Percentiles rank a stretch among this genome's conserved stretches.
Conservation (phyloP, 805 yeast genomes). For the Wickerhamomyces queroliae region DNA sequence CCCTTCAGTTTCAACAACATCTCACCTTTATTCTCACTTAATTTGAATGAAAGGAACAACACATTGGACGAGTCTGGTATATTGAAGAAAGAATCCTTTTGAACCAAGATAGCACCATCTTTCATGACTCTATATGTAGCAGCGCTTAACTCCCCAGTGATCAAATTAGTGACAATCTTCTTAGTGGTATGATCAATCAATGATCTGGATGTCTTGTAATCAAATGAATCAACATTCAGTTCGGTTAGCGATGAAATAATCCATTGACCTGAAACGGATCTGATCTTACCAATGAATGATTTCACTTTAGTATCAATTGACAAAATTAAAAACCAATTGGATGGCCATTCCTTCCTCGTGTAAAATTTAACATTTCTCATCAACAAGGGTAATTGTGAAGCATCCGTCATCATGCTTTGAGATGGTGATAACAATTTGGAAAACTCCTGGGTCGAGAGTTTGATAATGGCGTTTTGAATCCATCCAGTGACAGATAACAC, state of each 20-base stretch:
- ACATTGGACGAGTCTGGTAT: slow-evolving; percentile 31
- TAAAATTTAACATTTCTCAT: slow-evolving; percentile 26
- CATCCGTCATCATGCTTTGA: slow-evolving; percentile 4
- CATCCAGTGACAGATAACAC: slow-evolving; percentile 64
- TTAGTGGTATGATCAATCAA: slow-evolving; percentile 11
- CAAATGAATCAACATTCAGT: slow-evolving; percentile 14
- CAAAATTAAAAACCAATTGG: slow-evolving; percentile 32
- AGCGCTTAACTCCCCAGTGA: slow-evolving; percentile 9
- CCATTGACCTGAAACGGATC: slow-evolving; percentile 18
- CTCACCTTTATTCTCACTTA: slow-evolving; percentile 15
- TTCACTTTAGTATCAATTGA: slow-evolving; percentile 23
- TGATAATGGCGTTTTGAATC: slow-evolving; percentile 53
- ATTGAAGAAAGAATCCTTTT: slow-evolving; percentile 29
- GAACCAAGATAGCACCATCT: slow-evolving; percentile 22
- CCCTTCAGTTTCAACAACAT: slow-evolving; percentile 30
- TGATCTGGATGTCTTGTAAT: slow-evolving; percentile 18
- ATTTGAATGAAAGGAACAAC: slow-evolving; percentile 24
- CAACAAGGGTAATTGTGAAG: not conserved
- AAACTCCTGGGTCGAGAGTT: slow-evolving; percentile 42
- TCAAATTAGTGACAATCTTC: slow-evolving; percentile 13
- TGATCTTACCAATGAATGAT: slow-evolving; percentile 30
- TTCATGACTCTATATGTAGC: slow-evolving; percentile 4
- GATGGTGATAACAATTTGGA: slow-evolving; percentile 18
- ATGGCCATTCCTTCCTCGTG: slow-evolving; percentile 29
- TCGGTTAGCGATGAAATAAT: slow-evolving; percentile 5